phyloP scores from a whole-genome alignment of 495 filamentous ascomycete genomes.

The Xylaria longipes region DNA sequence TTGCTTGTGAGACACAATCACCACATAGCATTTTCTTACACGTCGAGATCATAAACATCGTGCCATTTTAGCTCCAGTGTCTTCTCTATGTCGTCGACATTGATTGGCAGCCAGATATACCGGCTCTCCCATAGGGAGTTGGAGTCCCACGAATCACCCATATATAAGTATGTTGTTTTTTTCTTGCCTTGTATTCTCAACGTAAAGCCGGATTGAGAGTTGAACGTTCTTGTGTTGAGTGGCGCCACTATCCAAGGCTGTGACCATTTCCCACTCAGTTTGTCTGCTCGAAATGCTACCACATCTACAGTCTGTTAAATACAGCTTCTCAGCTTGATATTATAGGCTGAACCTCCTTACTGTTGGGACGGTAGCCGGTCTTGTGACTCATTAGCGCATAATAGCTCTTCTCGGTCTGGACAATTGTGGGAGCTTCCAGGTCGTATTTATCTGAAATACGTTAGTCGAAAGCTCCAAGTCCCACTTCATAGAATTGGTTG shows the following conservation, averaged over 20 bases:
- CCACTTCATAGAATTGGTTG: too few species aligned
- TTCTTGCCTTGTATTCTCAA: slow-evolving; percentile 52
- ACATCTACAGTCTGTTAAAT: slow-evolving; percentile 39
- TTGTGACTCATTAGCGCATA: slow-evolving; percentile 56
- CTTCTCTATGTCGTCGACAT: slow-evolving; percentile 47
- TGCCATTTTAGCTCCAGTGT: slow-evolving; percentile 48
- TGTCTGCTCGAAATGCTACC: slow-evolving; percentile 54
- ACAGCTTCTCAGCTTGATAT: not conserved
- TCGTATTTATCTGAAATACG: slow-evolving; percentile 45
- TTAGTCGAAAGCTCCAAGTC: not conserved
- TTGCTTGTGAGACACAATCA: not conserved
- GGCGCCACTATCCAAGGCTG: slow-evolving; percentile 57
- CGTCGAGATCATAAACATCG: slow-evolving; percentile 53
- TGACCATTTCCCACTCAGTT: slow-evolving; percentile 57
- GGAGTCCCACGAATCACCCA: slow-evolving; percentile 59
- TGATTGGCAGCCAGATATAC: slow-evolving; percentile 60
- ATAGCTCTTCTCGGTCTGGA: slow-evolving; percentile 53
- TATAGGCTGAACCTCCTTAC: slow-evolving; percentile 28
- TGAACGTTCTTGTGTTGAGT: slow-evolving; percentile 56
- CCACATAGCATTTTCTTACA: slow-evolving; percentile 32
- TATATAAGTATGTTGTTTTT: slow-evolving; percentile 58
- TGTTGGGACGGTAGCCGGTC: slow-evolving; percentile 56
- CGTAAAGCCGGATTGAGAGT: slow-evolving; percentile 59
- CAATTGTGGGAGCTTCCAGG: slow-evolving; percentile 52
- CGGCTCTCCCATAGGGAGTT: slow-evolving; percentile 59